Base-by-base conservation (phyloP, 2,329 filamentous ascomycete species). In the Aspergillus piperis region DNA sequence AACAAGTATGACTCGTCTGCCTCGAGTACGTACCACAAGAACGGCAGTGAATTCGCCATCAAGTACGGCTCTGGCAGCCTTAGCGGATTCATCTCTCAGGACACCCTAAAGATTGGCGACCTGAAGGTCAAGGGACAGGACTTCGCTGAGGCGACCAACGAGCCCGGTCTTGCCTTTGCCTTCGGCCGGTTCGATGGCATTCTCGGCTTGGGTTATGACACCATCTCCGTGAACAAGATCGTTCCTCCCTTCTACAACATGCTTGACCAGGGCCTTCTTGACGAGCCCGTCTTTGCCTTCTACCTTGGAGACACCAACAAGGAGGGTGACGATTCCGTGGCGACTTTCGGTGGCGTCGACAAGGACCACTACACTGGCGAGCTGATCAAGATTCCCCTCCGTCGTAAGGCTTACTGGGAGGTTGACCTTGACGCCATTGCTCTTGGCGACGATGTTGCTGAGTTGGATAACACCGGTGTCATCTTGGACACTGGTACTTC, bases 361-460 rank as follows among this genome's bases (percentile, higher is more conserved):
- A 82, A 92, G 81, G 82, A 83, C 74, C 92, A 95, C 83, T 90
- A 86, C 79, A 88, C 84, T 41, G 95, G 95, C 73, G 89, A 98
- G 79, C 86, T 99, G 72, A 91, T 88, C 76, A 96, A 92, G 78
- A 92, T 99, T 69, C 95, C 95, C 58, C 87, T 99, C 70, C 91
- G 95, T 78, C 91, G 95, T 77, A 98, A 98, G 89, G 95, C 95
- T 53, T 99, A 99, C 86, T 99, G 95, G 95, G 95, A 99, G 85
- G 94, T 99, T 58, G 93, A 98, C 73, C 88, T 99, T 63, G 89
- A 98, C 73, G 85, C 92, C 66, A 95, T 99, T 80, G 88, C 90
- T 58, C 92, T 97, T 66, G 96, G 95, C 70, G 85, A 93, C 56
- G 86, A 90, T 74, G 88, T 87, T 67, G 93, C 93, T 63, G 90